Evolutionary conservation across 257 asterid genomes (phyloP).

Genomic region (Nicotiana knightiana): DNA sequence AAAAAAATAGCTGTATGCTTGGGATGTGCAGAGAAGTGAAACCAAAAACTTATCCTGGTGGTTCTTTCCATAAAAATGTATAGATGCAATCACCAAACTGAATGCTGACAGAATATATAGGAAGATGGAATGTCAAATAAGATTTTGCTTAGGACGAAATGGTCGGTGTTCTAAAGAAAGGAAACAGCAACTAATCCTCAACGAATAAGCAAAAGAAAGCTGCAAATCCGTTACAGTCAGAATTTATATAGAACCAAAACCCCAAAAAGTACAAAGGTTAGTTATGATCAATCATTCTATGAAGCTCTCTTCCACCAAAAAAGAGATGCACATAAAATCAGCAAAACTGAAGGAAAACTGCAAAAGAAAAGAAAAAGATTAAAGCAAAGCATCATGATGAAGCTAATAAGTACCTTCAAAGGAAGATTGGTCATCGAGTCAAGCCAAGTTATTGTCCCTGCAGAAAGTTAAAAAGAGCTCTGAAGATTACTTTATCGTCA

Average conservation of each 20-base stretch:
- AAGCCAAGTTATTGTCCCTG: slow-evolving; percentile 88
- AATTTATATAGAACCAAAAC: not conserved
- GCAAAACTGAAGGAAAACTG: not conserved
- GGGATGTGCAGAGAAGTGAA: not conserved
- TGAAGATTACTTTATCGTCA: not conserved
- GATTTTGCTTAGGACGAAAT: not conserved
- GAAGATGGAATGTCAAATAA: not conserved
- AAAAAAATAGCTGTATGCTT: not conserved
- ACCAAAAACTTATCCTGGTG: not conserved
- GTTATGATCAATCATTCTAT: not conserved
- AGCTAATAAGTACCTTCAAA: slow-evolving; percentile 43
- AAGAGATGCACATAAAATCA: not conserved
- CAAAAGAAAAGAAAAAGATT: not conserved
- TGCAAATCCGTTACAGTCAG: not conserved
- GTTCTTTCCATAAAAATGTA: not conserved
- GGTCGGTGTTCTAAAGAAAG: not conserved
- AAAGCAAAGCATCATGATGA: not conserved
- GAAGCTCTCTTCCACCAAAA: not conserved
- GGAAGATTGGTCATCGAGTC: slow-evolving; percentile 90
- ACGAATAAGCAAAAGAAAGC: not conserved
- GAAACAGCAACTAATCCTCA: not conserved
- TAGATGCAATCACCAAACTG: not conserved
- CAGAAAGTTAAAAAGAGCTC: slow-evolving; percentile 12
- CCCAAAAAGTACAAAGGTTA: not conserved
- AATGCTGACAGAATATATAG: not conserved